These are phyloP conservation scores for Picea sitchensis DNA, from an alignment of 75 land plant species.

Conservation along the genomic window DNA sequence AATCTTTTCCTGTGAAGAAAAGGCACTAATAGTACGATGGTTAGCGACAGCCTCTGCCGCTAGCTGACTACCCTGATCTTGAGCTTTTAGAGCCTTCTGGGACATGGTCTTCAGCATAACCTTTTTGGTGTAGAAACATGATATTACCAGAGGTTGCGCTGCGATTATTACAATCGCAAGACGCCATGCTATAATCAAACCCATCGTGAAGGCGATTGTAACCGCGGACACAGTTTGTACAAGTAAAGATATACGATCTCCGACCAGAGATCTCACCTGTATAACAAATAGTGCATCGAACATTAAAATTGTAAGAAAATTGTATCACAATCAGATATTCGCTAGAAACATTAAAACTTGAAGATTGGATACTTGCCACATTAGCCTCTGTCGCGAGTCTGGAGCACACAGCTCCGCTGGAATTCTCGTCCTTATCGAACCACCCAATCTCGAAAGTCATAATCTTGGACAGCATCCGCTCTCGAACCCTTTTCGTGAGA, in stretches of 20 bases:
- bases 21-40: slow-evolving; percentile 74
- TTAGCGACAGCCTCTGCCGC: slow-evolving; percentile 79
- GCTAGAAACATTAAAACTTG: too few relatives aligned
- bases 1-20: slow-evolving; percentile 60
- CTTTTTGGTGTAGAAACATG: slow-evolving; percentile 59
- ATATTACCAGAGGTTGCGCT: slow-evolving; percentile 61
- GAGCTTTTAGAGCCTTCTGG: slow-evolving; percentile 32
- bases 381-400: slow-evolving; percentile 68
- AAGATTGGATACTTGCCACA: slow-evolving; percentile 26
- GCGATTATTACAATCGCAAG: slow-evolving; percentile 78
- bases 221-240: slow-evolving; percentile 58
- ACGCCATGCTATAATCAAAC: slow-evolving; percentile 62
- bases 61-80: slow-evolving; percentile 49
- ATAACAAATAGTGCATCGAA: neutral
- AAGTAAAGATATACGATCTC: slow-evolving; percentile 57
- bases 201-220: slow-evolving; percentile 41
- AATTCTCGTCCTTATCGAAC: slow-evolving; percentile 73
- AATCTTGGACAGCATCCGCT: slow-evolving; percentile 53
- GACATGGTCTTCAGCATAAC: slow-evolving; percentile 44
- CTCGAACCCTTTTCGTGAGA: slow-evolving; percentile 69
- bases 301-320: too few relatives aligned
- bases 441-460: slow-evolving; percentile 73
- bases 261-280: slow-evolving; percentile 58
- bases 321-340: too few relatives aligned
- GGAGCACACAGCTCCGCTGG: slow-evolving; percentile 61